A percentile compares a stretch with the other conserved stretches of the same genome.
phyloP scores from a whole-genome alignment of 129 eudicot species.

The Saposhnikovia divaricata region DNA sequence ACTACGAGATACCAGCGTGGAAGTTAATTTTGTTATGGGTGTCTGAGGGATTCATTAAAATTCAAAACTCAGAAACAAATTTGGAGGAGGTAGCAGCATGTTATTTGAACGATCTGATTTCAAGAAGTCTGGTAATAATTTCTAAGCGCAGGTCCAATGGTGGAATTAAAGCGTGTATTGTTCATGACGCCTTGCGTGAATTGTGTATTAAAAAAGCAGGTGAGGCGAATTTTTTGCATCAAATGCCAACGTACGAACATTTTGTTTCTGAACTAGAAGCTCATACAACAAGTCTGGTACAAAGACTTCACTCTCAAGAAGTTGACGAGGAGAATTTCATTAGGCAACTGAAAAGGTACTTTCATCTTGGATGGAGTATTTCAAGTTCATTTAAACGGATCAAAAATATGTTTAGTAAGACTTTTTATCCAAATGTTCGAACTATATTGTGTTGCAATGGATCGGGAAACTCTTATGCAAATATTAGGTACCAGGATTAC shows the following conservation, averaged over 20 bases:
- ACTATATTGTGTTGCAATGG: not conserved
- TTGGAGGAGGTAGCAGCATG: not conserved
- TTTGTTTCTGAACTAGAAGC: not conserved
- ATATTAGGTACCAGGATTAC: not conserved
- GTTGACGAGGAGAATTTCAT: not conserved
- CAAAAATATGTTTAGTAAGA: too few relatives aligned
- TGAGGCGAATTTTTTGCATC: conserved; percentile 16
- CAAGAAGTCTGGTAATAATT: not conserved
- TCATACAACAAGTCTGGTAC: not conserved
- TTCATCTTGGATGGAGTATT: not conserved
- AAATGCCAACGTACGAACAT: not conserved
- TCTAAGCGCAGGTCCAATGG: not conserved
- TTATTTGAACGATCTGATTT: not conserved
- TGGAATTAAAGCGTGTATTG: not conserved
- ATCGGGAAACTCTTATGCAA: not conserved
- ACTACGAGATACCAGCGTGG: not conserved
- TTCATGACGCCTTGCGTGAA: conserved; percentile 18
- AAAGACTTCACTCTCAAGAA: not conserved
- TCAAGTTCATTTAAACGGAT: too few relatives aligned
- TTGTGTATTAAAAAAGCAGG: conserved; percentile 25
- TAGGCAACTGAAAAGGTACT: not conserved
- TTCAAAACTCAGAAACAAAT: too few relatives aligned
- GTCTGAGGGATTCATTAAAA: not conserved
- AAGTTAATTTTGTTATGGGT: not conserved
- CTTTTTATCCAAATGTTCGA: not conserved